Conservation (phyloP, 1,284 basidiomycete genomes). For the Hemileia vastatrix region DNA sequence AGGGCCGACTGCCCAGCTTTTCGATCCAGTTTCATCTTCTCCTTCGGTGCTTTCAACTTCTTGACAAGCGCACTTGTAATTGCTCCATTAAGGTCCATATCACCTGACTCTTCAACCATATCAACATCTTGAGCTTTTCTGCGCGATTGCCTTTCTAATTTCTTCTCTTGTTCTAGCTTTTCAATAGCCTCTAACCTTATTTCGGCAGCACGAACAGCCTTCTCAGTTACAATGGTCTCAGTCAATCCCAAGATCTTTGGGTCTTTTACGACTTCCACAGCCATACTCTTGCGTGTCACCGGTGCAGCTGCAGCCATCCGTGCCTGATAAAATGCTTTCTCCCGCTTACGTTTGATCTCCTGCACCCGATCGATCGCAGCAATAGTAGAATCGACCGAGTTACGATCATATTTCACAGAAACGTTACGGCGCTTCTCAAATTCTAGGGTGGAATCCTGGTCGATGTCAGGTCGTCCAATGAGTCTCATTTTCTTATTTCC, state of each 20-base stretch:
- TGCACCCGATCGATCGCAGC: slow-evolving; percentile 92
- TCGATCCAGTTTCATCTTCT: too few relatives aligned
- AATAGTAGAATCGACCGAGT: slow-evolving; percentile 85
- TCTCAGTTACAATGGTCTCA: slow-evolving; percentile 17
- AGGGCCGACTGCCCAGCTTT: too few relatives aligned
- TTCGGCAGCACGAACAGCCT: slow-evolving; percentile 18
- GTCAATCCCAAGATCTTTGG: slow-evolving; percentile 14
- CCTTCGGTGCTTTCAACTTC: too few relatives aligned
- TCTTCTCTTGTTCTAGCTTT: slow-evolving; percentile 7
- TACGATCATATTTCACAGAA: slow-evolving; percentile 93
- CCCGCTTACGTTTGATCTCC: slow-evolving; percentile 83
- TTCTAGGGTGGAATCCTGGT: slow-evolving; percentile 90
- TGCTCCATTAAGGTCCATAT: too few relatives aligned
- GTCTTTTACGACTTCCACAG: slow-evolving; percentile 19
- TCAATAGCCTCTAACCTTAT: slow-evolving; percentile 6
- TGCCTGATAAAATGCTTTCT: slow-evolving; percentile 69
- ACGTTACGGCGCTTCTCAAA: slow-evolving; percentile 99
- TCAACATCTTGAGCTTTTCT: background rate
- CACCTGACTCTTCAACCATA: background rate
- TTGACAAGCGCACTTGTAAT: too few relatives aligned
- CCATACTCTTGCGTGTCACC: slow-evolving; percentile 19
- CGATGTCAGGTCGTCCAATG: too few relatives aligned
- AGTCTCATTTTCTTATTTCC: too few relatives aligned
- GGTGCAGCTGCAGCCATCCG: slow-evolving; percentile 19
- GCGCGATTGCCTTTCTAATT: background rate